Evolutionary conservation across 192 early-diverging fungal genomes (phyloP), one percentile per base, ranked within the genome.

Genomic region (Gamsiella multidivaricata): DNA sequence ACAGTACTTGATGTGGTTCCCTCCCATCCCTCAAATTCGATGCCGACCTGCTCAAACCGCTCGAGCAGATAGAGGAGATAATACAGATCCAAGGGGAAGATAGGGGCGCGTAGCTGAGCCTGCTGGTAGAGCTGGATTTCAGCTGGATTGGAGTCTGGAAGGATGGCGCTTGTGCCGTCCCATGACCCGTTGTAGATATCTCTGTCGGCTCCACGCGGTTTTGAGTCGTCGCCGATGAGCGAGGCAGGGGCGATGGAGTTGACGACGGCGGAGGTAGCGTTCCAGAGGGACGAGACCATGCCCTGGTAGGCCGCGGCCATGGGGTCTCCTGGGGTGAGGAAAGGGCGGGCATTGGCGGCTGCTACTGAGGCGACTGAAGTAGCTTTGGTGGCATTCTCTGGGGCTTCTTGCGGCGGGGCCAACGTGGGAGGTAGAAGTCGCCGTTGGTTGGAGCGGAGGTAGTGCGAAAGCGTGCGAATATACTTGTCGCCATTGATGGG

Each of bases 391-490:
- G 57, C 42, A 46, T 49, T 62, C 37, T 10, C 51, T 25, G 50
- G 61, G 32, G 62, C 41, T n/a, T n/a, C n/a, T n/a, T n/a, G n/a
- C n/a, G n/a, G n/a, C 23, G 65, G 51, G 45, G 42, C 49, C 52
- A 41, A 54, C 11, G 62, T 65, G 33, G 61, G 61, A 11, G 61
- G 65, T 36, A 65, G 8, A 28, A 88, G 65, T 45, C 71, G 41
- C n/a, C 70, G 54, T 50, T 86, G 81, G 65, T 88, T 88, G 1
- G 83, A 59, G 47, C 80, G 85, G 12, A 88, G 59, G 60, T 86
- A 86, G 32, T 88, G 87, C 23, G 83, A 78, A 10, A 88, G 62
- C 8, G 84, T 88, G 49, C 85, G 83, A 33, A 88, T 64, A 61
- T 82, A 88, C 54, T 82, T 71, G 54, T 88, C 87, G 50, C 83